These are phyloP conservation scores for Tilletia walkeri DNA, from an alignment of 1,284 basidiomycete genomes.

Conservation along the genomic window DNA sequence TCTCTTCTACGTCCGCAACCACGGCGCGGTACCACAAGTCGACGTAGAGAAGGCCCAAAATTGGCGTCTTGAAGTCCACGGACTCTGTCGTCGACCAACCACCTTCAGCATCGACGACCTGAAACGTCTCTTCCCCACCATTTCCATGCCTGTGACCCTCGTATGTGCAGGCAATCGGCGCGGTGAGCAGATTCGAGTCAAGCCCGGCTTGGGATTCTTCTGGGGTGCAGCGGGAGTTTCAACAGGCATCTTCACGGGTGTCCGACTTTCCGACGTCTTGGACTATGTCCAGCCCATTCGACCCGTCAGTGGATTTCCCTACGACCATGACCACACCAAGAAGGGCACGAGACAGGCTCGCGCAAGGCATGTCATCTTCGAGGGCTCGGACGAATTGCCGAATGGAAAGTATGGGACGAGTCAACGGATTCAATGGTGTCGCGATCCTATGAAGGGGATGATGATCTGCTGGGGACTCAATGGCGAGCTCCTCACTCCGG, in stretches of 20 bases:
- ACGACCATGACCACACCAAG: constrained; percentile 27
- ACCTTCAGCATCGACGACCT: constrained; percentile 56
- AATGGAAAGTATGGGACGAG: constrained; percentile 70
- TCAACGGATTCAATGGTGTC: constrained; percentile 62
- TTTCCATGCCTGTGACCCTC: constrained; percentile 68
- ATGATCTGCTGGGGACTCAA: constrained; percentile 69
- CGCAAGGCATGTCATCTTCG: constrained; percentile 64
- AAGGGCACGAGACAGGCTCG: constrained; percentile 30
- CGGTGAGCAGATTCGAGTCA: constrained; percentile 70
- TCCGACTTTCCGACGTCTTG: constrained; percentile 66
- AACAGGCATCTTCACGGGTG: constrained; percentile 69
- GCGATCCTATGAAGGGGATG: constrained; percentile 63
- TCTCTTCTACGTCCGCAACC: constrained; percentile 69
- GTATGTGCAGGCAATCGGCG: constrained; percentile 70
- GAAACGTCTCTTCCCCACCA: constrained; percentile 60
- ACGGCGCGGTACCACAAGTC: constrained; percentile 66
- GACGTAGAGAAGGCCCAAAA: constrained; percentile 56
- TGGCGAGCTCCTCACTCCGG: constrained; percentile 59
- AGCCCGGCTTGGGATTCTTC: constrained; percentile 62
- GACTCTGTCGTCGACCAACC: constrained; percentile 48
- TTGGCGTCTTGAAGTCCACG: constrained; percentile 64
- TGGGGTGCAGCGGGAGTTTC: constrained; percentile 63
- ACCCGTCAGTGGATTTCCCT: constrained; percentile 41
- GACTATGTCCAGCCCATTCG: constrained; percentile 60
- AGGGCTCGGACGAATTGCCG: constrained; percentile 66